Evolutionary conservation across 768 basidiomycete species (phyloP), one percentile per base, ranked within the genome.

Genomic region (Crepidotus variabilis): DNA sequence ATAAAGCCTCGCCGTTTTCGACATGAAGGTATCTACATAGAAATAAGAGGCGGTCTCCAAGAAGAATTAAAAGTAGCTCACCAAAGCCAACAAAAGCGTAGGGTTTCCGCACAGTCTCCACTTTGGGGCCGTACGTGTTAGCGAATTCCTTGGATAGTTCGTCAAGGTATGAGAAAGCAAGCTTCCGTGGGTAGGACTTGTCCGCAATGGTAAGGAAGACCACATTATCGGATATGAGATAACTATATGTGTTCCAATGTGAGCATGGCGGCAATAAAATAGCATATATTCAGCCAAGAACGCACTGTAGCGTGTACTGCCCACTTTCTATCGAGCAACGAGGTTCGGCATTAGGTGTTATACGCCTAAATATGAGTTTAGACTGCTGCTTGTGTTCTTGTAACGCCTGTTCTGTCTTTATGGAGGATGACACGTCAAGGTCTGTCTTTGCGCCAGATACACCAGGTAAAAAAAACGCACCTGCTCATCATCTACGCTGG

Each of bases 21-120:
- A 91, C 87, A 99, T 99, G 74, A 99, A 99, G 0, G 96, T 98
- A 67, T 99, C 97, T 98, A 59, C 2, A 20, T 21, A 4, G 33
- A 6, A 8, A 43, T 63, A 11, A 64, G 50, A 20, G 46, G 22
- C 34, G 39, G n/a, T 22, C 32, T 20, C 36, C 34, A 34, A 45
- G 39, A 11, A 4, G 10, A 6, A 45, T 39, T 33, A 22, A 34
- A 18, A 13, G 34, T 43, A 21, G 77, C 91, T 62, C 65, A 95
- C 94, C 94, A 65, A 99, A 99, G 48, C 97, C 94, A 57, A 98
- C 90, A 68, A 98, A 98, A 22, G 97, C 96, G 69, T 99, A 99
- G n/a, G 97, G 97, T 71, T 96, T 93, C 61, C 93, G 84, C 16
- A 90, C 89, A 16, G 84, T 80, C 65, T 98, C 96, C 18, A 98